phyloP scores from a whole-genome alignment of 139 green algal species.

The Chlamydomonas eustigma region DNA sequence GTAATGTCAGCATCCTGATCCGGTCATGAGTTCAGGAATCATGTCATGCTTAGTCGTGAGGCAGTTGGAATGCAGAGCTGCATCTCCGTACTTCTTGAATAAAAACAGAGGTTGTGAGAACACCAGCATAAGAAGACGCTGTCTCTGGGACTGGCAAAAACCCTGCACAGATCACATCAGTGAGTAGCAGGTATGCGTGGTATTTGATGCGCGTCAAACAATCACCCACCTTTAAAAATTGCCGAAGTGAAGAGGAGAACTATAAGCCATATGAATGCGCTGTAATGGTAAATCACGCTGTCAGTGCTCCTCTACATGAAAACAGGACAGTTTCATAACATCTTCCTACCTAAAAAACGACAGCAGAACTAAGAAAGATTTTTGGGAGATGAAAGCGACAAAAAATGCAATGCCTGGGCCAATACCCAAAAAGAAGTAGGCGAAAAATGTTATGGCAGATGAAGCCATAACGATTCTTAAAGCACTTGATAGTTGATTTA shows the following conservation, averaged over 20 bases:
- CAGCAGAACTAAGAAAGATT: slow-evolving; percentile 51
- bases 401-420: slow-evolving; percentile 52
- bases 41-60: neutral
- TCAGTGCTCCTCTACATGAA: neutral
- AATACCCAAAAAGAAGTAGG: slow-evolving; percentile 40
- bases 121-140: slow-evolving; percentile 30
- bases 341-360: slow-evolving; percentile 34
- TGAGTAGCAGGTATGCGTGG: neutral
- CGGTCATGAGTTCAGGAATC: neutral
- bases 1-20: too few species aligned
- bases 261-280: slow-evolving; percentile 49
- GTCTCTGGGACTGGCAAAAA: slow-evolving; percentile 28
- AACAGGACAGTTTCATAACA: neutral
- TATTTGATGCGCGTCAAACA: neutral
- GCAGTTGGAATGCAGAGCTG: too few species aligned
- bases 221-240: slow-evolving; percentile 33
- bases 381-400: slow-evolving; percentile 35
- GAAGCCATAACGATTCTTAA: too few species aligned
- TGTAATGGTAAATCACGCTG: too few species aligned
- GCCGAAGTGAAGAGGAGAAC: slow-evolving; percentile 39
- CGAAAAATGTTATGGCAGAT: slow-evolving; percentile 47
- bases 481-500: too few species aligned
- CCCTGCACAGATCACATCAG: too few species aligned
- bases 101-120: slow-evolving; percentile 30
- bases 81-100: slow-evolving; percentile 33